These are phyloP conservation scores for Lippia alba DNA, from an alignment of 305 asterid species.

Conservation along the genomic window DNA sequence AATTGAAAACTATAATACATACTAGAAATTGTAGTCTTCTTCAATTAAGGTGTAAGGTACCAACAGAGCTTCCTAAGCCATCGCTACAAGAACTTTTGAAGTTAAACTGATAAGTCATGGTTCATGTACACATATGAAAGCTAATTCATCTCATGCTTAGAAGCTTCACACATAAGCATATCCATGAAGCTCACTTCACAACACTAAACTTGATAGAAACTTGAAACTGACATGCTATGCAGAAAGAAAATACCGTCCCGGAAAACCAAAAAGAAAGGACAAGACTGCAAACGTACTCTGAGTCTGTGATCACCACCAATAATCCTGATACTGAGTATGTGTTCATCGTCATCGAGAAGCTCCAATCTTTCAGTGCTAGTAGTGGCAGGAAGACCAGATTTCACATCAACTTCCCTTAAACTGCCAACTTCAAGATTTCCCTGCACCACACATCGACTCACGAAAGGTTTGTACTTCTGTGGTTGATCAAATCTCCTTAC, in stretches of 20 bases:
- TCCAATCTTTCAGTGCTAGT: slow-evolving; percentile 90
- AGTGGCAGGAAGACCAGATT: slow-evolving; percentile 91
- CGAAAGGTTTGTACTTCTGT: slow-evolving; percentile 84
- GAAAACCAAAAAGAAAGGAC: slow-evolving; percentile 1
- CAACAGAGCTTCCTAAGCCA: neutral
- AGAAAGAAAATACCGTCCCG: slow-evolving; percentile 6
- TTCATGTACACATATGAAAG: neutral
- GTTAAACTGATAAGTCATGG: slow-evolving; percentile 5
- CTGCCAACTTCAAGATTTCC: slow-evolving; percentile 80
- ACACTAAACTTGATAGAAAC: slow-evolving; percentile 3
- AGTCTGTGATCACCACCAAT: slow-evolving; percentile 91
- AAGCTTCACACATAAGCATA: neutral
- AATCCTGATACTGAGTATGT: slow-evolving; percentile 68
- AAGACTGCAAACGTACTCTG: slow-evolving; percentile 48
- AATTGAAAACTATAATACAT: neutral
- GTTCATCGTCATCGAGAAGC: slow-evolving; percentile 84
- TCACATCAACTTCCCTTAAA: slow-evolving; percentile 82
- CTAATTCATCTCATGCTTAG: neutral
- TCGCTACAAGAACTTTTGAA: neutral
- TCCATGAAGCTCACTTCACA: neutral
- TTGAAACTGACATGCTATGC: neutral
- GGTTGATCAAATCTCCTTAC: slow-evolving; percentile 92
- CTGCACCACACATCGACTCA: slow-evolving; percentile 69
- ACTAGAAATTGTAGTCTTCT: neutral
- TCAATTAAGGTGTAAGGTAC: neutral